Evolutionary conservation across 2,329 filamentous ascomycete genomes (phyloP).

Genomic region (Myriosclerotinia duriaeana): DNA sequence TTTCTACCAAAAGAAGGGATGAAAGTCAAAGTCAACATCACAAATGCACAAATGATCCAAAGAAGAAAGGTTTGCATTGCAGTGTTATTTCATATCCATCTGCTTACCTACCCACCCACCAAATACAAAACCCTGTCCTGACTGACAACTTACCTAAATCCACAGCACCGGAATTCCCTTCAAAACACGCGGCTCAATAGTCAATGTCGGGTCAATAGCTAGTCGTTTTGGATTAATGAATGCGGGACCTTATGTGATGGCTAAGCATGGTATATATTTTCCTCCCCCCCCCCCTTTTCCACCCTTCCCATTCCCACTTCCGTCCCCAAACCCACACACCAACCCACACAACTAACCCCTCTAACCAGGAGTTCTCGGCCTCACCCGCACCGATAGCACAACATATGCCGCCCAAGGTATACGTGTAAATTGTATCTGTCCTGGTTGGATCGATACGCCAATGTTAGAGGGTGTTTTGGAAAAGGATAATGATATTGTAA

Average conservation of each 20-base stretch:
- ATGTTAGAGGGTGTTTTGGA: slow-evolving; percentile 22
- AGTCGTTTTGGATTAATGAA: slow-evolving; percentile 22
- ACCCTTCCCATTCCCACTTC: not conserved
- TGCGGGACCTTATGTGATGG: slow-evolving; percentile 29
- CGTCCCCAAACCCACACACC: too few species aligned
- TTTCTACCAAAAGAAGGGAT: too few species aligned
- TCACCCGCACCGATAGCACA: slow-evolving; percentile 39
- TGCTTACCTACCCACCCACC: not conserved
- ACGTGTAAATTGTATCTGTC: slow-evolving; percentile 33
- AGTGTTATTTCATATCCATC: not conserved
- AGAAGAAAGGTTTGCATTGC: not conserved
- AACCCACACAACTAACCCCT: not conserved
- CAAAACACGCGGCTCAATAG: slow-evolving; percentile 37
- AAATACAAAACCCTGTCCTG: not conserved
- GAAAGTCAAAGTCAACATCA: too few species aligned
- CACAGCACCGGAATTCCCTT: slow-evolving; percentile 32
- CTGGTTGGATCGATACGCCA: slow-evolving; percentile 33
- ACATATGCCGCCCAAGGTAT: slow-evolving; percentile 35
- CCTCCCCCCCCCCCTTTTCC: not conserved
- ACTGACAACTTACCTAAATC: not conserved
- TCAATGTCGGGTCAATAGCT: slow-evolving; percentile 34
- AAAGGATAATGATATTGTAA: slow-evolving; percentile 17
- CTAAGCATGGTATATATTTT: slow-evolving; percentile 26
- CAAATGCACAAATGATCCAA: not conserved
- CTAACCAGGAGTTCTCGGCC: slow-evolving; percentile 36